phyloP scores from a whole-genome alignment of 768 basidiomycete genomes.

The Rhodotorula babjevae region DNA sequence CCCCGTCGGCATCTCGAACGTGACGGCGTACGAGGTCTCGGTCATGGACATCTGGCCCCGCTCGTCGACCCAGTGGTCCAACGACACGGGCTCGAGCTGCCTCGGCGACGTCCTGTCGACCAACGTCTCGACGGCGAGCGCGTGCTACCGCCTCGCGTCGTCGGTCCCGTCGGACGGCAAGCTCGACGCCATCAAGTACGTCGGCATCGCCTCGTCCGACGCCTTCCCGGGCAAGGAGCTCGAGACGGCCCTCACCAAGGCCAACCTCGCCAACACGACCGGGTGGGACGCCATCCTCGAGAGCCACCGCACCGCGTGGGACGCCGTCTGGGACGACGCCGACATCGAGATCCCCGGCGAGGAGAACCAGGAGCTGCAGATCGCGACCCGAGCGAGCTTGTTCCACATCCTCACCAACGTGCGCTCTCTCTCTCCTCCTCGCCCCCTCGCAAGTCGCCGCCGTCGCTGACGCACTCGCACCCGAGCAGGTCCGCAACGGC shows the following conservation, averaged over 20 bases:
- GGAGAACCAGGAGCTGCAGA: constrained; percentile 26
- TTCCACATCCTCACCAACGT: constrained; percentile 35
- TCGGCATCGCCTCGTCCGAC: constrained; percentile 37
- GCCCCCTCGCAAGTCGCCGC: not conserved
- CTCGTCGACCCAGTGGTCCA: not conserved
- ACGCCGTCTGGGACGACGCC: constrained; percentile 13
- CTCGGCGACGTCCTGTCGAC: not conserved
- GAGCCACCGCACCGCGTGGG: constrained; percentile 20
- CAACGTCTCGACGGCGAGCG: constrained; percentile 22
- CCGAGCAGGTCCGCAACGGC: constrained; percentile 19
- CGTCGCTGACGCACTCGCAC: not conserved
- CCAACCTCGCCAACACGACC: constrained; percentile 1
- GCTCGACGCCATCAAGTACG: constrained; percentile 28
- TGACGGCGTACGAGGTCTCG: constrained; percentile 31
- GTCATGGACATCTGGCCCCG: not conserved
- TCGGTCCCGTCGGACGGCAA: constrained; percentile 5
- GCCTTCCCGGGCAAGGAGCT: constrained; percentile 23
- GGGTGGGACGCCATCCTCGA: constrained; percentile 6
- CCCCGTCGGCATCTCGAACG: constrained; percentile 33
- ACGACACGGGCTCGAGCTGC: constrained; percentile 14
- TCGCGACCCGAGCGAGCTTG: constrained; percentile 27
- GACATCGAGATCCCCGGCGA: constrained; percentile 30
- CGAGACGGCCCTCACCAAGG: constrained; percentile 7
- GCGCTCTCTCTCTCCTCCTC: not conserved
- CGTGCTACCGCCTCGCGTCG: constrained; percentile 26